These are phyloP conservation scores for Tolypocladium album DNA, from an alignment of 2,329 filamentous ascomycete species.

Conservation along the genomic window DNA sequence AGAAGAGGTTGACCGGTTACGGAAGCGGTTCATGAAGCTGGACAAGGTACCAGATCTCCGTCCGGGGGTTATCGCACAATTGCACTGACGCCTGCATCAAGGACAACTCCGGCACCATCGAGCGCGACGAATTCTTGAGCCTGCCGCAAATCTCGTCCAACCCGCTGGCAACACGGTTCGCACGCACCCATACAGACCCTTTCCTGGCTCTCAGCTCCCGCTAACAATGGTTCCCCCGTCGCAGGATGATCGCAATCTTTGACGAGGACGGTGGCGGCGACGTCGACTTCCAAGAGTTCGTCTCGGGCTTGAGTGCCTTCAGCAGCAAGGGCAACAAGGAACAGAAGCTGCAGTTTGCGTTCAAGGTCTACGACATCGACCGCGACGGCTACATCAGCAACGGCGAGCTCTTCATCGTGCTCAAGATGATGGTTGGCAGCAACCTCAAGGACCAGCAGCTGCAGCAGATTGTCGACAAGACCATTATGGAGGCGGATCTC, in stretches of 20 bases:
- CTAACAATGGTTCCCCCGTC: background rate
- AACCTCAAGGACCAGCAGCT: slow-evolving; percentile 98
- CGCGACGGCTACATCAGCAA: slow-evolving; percentile 98
- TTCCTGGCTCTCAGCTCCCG: background rate
- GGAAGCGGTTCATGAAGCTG: slow-evolving; percentile 98
- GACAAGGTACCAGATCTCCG: slow-evolving; percentile 61
- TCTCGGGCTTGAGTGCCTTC: slow-evolving; percentile 89
- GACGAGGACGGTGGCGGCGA: slow-evolving; percentile 97
- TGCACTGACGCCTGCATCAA: slow-evolving; percentile 22
- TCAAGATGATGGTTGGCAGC: slow-evolving; percentile 99
- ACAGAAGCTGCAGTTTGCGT: slow-evolving; percentile 94
- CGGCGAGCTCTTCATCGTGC: slow-evolving; percentile 95
- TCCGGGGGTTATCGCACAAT: background rate
- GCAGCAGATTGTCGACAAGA: slow-evolving; percentile 99
- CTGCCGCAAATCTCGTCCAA: slow-evolving; percentile 97
- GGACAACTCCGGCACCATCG: slow-evolving; percentile 97
- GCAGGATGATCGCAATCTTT: slow-evolving; percentile 96
- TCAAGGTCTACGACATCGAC: slow-evolving; percentile 99
- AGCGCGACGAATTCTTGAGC: slow-evolving; percentile 95
- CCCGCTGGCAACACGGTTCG: slow-evolving; percentile 83
- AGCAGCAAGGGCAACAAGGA: slow-evolving; percentile 98
- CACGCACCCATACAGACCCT: slow-evolving; percentile 1
- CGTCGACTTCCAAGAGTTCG: slow-evolving; percentile 98
- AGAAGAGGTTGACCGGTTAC: slow-evolving; percentile 89
- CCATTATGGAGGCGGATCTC: slow-evolving; percentile 97